Base-by-base conservation (phyloP, 331 rosid genomes). In the Malus hybrid region DNA sequence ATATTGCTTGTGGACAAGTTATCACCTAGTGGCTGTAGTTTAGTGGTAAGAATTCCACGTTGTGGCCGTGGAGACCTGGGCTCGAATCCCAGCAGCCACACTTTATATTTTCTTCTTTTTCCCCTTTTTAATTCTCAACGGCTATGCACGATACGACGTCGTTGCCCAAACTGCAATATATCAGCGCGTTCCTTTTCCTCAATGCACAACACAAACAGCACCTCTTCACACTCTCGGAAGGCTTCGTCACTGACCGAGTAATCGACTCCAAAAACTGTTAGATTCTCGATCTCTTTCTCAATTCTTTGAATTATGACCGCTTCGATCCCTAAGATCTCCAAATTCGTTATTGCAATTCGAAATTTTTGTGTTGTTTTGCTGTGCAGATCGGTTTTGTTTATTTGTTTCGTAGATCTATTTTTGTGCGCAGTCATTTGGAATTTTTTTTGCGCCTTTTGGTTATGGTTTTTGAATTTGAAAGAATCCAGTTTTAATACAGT, bases 31-130 rank as follows among this genome's bases (percentile, higher is more conserved):
- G 88, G 88, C 88, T 82, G 88, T 87, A 87, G 90, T 87, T 87
- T 84, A 81, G 90, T 84, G 88, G 90, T 84, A 60, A 86, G 88
- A 81, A 86, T 84, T 86, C 85, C 86, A 82, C 88, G 87, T 90
- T 85, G 98, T 90, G 93, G 93, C 91, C 93, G 90, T 90, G 90
- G 93, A 90, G 98, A 93, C 95, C 89, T 86, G 93, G 92, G 93
- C 92, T 86, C 88, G 96, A 93, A 87, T 91, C 96, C 91, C 89
- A 90, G 92, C 88, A 86, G 87, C 90, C 90, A 84, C 92, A 88
- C 0, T 6, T 0, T 4, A 4, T 39, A 39, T 3, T 39, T 2
- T 15, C 9, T 2, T 6, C 18, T 2, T 52, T 52, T 52, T 52
- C 0, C 9, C n/a, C 6, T 6, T 52, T 50, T 52, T 6, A 52